Evolutionary conservation across 305 asterid species (phyloP).

Genomic region (Fraxinus latifolia): DNA sequence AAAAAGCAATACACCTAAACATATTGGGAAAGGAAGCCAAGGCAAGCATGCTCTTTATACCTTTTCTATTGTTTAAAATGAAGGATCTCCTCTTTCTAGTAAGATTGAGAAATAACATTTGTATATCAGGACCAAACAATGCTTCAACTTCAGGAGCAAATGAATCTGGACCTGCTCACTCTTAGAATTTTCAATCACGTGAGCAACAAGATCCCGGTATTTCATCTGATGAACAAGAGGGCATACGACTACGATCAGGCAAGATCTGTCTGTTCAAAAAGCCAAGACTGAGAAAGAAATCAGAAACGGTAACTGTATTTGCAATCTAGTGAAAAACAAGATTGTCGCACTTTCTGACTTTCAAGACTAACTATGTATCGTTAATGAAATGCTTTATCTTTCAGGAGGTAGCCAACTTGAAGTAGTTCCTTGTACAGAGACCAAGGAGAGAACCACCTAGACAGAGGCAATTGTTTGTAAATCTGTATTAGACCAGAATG

Average conservation of each 20-base stretch:
- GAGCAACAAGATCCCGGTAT: neutral
- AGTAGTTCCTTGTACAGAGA: slow-evolving; percentile 25
- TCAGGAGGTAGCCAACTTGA: slow-evolving; percentile 14
- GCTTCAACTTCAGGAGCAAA: too few species aligned
- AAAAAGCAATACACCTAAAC: neutral
- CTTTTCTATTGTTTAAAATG: neutral
- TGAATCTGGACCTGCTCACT: too few species aligned
- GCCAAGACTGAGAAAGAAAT: slow-evolving; percentile 17
- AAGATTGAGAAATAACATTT: neutral
- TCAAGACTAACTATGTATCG: neutral
- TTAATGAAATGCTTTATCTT: slow-evolving; percentile 15
- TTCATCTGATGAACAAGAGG: slow-evolving; percentile 14
- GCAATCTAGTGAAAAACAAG: slow-evolving; percentile 26
- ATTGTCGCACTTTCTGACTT: slow-evolving; percentile 16
- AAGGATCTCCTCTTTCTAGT: neutral
- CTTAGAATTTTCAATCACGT: neutral
- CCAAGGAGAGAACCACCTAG: slow-evolving; percentile 21
- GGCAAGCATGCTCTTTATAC: neutral
- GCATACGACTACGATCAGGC: neutral
- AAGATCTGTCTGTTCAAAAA: slow-evolving; percentile 19
- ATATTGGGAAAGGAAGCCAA: neutral
- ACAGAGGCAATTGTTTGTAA: neutral
- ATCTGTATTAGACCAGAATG: neutral
- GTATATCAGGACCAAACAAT: too few species aligned
- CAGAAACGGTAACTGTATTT: slow-evolving; percentile 13